Conservation (phyloP, 768 basidiomycete genomes). For the Phylloporus sp. region DNA sequence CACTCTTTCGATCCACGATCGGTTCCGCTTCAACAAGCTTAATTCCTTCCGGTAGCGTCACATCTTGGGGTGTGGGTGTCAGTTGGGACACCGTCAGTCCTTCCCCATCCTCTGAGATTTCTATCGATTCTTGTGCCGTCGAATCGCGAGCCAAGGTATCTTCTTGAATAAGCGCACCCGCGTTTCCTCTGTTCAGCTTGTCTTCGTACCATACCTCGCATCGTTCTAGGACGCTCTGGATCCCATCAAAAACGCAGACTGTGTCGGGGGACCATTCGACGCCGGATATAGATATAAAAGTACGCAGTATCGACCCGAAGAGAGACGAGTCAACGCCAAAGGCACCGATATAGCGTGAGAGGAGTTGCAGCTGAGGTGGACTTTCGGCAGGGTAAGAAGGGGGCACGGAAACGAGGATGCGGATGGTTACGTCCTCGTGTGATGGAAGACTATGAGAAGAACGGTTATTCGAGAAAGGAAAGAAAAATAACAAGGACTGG, state of each 20-base stretch:
- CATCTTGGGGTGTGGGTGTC: conserved; percentile 7
- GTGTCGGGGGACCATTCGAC: conserved; percentile 73
- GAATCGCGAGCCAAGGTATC: conserved; percentile 37
- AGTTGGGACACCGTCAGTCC: neutral
- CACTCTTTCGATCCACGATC: conserved; percentile 81
- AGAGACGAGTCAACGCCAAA: conserved; percentile 70
- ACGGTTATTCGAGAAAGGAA: too few species aligned
- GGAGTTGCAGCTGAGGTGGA: conserved; percentile 79
- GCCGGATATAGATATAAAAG: conserved; percentile 72
- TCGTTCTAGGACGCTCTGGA: conserved; percentile 69
- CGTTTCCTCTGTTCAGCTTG: conserved; percentile 53
- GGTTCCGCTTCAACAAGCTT: conserved; percentile 70
- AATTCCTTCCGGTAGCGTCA: conserved; percentile 54
- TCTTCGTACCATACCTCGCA: conserved; percentile 70
- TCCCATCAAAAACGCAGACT: conserved; percentile 84
- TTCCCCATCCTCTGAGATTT: conserved; percentile 6
- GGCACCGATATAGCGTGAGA: conserved; percentile 79
- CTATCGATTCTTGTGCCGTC: conserved; percentile 4
- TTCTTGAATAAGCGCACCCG: conserved; percentile 52
- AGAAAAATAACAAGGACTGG: conserved; percentile 4
- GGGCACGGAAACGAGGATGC: conserved; percentile 57
- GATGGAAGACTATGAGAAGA: conserved; percentile 43
- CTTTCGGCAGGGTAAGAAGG: conserved; percentile 58
- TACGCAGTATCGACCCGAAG: conserved; percentile 75
- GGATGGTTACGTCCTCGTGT: conserved; percentile 49